phyloP scores from a whole-genome alignment of 352 stramenopile species.

The Phytophthora hibernalis region DNA sequence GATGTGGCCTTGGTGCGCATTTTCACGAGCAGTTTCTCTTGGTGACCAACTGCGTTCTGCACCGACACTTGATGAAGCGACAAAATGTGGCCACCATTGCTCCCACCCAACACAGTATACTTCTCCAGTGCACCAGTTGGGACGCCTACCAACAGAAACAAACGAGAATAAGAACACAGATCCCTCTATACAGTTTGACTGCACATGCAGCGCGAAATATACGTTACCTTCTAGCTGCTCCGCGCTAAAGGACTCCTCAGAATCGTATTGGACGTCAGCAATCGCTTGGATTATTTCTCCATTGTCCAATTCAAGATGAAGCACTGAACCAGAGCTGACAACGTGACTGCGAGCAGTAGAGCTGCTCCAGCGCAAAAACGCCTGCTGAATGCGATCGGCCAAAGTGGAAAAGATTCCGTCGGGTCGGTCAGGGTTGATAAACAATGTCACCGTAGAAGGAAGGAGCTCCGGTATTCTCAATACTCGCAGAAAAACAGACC shows the following conservation, averaged over 20 bases:
- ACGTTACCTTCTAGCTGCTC: constrained; percentile 59
- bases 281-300: constrained; percentile 34
- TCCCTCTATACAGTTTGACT: not conserved
- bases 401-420: constrained; percentile 11
- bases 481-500: constrained; percentile 54
- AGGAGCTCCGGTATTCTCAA: constrained; percentile 56
- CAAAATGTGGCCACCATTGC: constrained; percentile 36
- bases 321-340: constrained; percentile 44
- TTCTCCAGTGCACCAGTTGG: constrained; percentile 64
- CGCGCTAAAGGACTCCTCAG: constrained; percentile 46
- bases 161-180: not conserved
- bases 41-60: constrained; percentile 29
- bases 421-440: constrained; percentile 17
- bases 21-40: constrained; percentile 37
- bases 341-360: constrained; percentile 24
- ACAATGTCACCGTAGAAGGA: constrained; percentile 39
- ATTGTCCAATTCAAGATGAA: constrained; percentile 28
- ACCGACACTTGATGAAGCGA: constrained; percentile 43
- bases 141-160: constrained; percentile 41
- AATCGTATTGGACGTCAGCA: constrained; percentile 53
- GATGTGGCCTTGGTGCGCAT: constrained; percentile 10
- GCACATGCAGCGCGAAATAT: too few relatives aligned
- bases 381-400: constrained; percentile 29
- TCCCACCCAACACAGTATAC: constrained; percentile 59
- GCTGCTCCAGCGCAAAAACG: constrained; percentile 45